phyloP scores from a whole-genome alignment of 345 rosid genomes.

The Citrus hindsii region DNA sequence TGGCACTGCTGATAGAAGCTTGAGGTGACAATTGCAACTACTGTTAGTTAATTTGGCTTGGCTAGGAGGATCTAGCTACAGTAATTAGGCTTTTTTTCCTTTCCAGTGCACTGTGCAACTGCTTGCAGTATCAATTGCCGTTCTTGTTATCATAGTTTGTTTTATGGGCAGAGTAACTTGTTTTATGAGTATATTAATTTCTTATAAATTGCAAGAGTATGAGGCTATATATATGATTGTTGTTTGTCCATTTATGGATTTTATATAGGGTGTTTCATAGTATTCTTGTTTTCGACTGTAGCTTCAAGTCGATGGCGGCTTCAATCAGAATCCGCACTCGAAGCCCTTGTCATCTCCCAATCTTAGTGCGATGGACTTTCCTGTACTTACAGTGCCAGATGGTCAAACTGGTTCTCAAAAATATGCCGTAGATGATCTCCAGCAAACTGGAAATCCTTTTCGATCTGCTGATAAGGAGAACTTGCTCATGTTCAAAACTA shows the following conservation, averaged over 20 bases:
- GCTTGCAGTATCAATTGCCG: background rate
- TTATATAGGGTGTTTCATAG: constrained; percentile 1
- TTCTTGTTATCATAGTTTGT: background rate
- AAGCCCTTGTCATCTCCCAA: constrained; percentile 70
- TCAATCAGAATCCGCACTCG: constrained; percentile 64
- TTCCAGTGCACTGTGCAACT: background rate
- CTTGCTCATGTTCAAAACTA: constrained; percentile 66
- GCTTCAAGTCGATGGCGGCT: constrained; percentile 91
- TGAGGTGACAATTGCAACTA: constrained; percentile 13
- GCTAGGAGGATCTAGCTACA: background rate
- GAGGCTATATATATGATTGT: background rate
- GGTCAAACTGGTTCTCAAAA: constrained; percentile 54
- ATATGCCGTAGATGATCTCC: constrained; percentile 70
- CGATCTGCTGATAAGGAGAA: constrained; percentile 68
- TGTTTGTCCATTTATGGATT: background rate
- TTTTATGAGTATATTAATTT: background rate
- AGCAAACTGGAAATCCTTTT: constrained; percentile 55
- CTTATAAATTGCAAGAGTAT: background rate
- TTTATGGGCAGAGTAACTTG: background rate
- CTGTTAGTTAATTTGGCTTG: constrained; percentile 1
- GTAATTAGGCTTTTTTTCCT: background rate
- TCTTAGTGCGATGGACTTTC: constrained; percentile 81
- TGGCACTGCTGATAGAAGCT: constrained; percentile 20
- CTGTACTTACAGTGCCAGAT: constrained; percentile 61
- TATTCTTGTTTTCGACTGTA: constrained; percentile 35